Conservation (phyloP, 2,329 filamentous ascomycete species). For the Alternaria arborescens region DNA sequence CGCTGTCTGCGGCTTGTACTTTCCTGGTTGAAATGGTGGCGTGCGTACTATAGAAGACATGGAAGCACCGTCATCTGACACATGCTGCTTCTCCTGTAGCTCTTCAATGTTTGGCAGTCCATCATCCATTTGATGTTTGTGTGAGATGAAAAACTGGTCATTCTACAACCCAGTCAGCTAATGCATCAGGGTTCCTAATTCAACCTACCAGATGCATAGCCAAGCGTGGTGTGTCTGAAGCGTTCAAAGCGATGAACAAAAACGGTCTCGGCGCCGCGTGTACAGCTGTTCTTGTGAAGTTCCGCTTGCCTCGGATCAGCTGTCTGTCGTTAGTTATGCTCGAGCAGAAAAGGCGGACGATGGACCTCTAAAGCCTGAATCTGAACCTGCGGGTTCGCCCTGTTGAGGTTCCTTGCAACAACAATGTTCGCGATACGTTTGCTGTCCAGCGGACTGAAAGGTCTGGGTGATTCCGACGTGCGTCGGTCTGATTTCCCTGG, state of each 20-base stretch:
- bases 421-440: slow-evolving; percentile 80
- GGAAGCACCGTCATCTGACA: slow-evolving; percentile 42
- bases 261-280: slow-evolving; percentile 80
- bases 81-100: slow-evolving; percentile 26
- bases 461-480: slow-evolving; percentile 41
- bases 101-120: slow-evolving; percentile 80
- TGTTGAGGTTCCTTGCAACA: slow-evolving; percentile 80
- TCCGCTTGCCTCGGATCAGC: slow-evolving; percentile 79
- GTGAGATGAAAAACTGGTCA: slow-evolving; percentile 87
- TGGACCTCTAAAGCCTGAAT: slow-evolving; percentile 74
- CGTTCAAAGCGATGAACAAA: slow-evolving; percentile 79
- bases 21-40: slow-evolving; percentile 23
- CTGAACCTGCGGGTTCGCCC: slow-evolving; percentile 77
- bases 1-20: slow-evolving; percentile 31
- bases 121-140: slow-evolving; percentile 78
- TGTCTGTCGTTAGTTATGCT: slow-evolving; percentile 50
- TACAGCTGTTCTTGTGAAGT: slow-evolving; percentile 78
- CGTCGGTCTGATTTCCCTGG: slow-evolving; percentile 20
- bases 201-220: slow-evolving; percentile 53
- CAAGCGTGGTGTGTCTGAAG: slow-evolving; percentile 48
- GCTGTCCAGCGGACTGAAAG: slow-evolving; percentile 54
- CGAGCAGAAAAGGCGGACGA: background rate
- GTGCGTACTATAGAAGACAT: slow-evolving; percentile 51
- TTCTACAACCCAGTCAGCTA: slow-evolving; percentile 69
- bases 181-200: slow-evolving; percentile 27